Evolutionary conservation across 306 rosid genomes (phyloP).

Genomic region (Acacia melanoxylon): DNA sequence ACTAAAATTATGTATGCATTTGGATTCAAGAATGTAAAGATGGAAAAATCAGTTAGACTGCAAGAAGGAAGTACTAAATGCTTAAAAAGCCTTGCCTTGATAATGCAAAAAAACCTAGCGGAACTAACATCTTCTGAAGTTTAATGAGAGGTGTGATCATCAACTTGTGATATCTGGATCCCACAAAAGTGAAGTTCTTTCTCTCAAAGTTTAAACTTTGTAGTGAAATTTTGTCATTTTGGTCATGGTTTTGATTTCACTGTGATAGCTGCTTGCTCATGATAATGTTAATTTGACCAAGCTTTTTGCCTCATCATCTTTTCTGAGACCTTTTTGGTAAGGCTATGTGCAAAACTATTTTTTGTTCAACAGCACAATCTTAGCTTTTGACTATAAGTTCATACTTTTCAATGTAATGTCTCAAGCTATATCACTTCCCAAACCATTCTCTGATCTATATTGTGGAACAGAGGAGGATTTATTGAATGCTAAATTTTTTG

Average conservation of each 20-base stretch:
- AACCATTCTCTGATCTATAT: not conserved
- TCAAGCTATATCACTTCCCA: not conserved
- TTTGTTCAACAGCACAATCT: not conserved
- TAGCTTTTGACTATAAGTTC: not conserved
- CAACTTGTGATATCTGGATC: not conserved
- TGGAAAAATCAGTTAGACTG: slow-evolving; percentile 23
- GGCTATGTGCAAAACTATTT: not conserved
- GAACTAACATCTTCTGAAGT: not conserved
- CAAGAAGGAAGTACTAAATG: slow-evolving; percentile 26
- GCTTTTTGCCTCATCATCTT: not conserved
- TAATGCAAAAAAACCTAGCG: not conserved
- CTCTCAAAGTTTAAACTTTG: not conserved
- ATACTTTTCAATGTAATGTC: not conserved
- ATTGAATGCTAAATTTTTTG: not conserved
- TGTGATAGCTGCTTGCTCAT: slow-evolving; percentile 17
- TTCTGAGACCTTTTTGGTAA: not conserved
- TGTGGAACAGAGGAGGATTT: not conserved
- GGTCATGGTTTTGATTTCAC: slow-evolving; percentile 27
- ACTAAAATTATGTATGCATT: not conserved
- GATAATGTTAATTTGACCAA: not conserved
- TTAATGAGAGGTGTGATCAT: not conserved
- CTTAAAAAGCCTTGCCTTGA: slow-evolving; percentile 10
- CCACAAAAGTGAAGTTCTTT: not conserved
- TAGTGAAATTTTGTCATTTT: slow-evolving; percentile 1
- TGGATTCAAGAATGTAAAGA: slow-evolving; percentile 46